Conservation (phyloP, 345 rosid species). For the Eutrema yunnanense region DNA sequence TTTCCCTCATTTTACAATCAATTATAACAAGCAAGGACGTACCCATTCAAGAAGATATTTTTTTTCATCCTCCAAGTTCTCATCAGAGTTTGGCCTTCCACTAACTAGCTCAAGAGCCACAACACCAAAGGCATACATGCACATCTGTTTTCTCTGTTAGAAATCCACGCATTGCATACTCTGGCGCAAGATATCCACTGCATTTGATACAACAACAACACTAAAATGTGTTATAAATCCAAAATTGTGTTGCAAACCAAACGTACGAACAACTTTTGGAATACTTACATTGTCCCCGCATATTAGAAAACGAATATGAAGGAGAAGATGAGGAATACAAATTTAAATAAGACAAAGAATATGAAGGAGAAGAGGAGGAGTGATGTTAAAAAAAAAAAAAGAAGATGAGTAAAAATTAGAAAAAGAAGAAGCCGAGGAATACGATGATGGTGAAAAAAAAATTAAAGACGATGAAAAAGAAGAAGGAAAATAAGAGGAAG, state of each 20-base stretch:
- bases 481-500: no score
- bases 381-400: no score
- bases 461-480: no score
- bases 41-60: constrained; percentile 67
- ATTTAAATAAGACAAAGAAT: no score
- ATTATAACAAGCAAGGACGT: background rate
- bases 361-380: no score
- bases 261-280: constrained; percentile 14
- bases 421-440: no score
- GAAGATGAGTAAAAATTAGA: no score
- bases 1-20: background rate
- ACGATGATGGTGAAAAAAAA: no score
- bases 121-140: constrained; percentile 43
- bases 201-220: background rate
- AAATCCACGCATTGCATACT: constrained; percentile 64
- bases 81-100: constrained; percentile 38
- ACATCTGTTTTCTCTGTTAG: constrained; percentile 57
- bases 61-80: constrained; percentile 19
- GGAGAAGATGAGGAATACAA: no score
- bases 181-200: constrained; percentile 62
- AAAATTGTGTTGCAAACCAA: background rate
- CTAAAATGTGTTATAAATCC: constrained; percentile 23
- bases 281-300: constrained; percentile 40
- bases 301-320: no score
- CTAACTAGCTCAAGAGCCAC: constrained; percentile 40